A percentile compares a stretch with the other conserved stretches of the same genome.
Conservation (phyloP, 306 rosid genomes). For the Cucurbita argyrosperma region DNA sequence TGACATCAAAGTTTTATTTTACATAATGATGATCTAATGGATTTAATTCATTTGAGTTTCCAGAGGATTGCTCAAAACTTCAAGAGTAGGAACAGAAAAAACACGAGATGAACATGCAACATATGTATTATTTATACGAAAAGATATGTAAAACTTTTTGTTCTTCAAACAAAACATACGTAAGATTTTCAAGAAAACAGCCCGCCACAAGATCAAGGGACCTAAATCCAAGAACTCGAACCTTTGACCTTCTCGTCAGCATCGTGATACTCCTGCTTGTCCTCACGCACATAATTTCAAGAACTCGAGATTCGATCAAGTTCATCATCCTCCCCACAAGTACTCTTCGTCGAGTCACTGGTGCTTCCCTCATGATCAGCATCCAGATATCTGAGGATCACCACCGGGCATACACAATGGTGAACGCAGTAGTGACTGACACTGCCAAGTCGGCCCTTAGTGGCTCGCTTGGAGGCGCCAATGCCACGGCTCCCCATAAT, state of each 20-base stretch:
- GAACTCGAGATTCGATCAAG: conserved; percentile 21
- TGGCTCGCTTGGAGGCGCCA: conserved; percentile 45
- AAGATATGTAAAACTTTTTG: neutral
- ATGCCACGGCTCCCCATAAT: conserved; percentile 91
- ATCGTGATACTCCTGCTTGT: conserved; percentile 54
- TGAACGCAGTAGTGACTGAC: conserved; percentile 82
- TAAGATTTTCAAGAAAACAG: neutral
- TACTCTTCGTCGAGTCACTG: conserved; percentile 7
- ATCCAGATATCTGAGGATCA: conserved; percentile 59
- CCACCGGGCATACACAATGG: conserved; percentile 85
- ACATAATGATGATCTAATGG: neutral
- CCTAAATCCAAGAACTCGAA: neutral
- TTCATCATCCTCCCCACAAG: conserved; percentile 26
- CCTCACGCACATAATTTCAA: conserved; percentile 47
- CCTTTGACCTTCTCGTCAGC: conserved; percentile 51
- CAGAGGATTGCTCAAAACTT: neutral
- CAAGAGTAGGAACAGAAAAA: neutral
- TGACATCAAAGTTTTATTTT: neutral
- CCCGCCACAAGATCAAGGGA: neutral
- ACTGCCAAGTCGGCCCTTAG: conserved; percentile 60
- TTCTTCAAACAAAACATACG: neutral
- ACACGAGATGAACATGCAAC: neutral
- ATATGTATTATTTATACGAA: neutral
- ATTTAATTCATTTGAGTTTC: neutral
- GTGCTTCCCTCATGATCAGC: neutral